phyloP scores from a whole-genome alignment of 805 yeast species.

The Kluyveromyces siamensis region DNA sequence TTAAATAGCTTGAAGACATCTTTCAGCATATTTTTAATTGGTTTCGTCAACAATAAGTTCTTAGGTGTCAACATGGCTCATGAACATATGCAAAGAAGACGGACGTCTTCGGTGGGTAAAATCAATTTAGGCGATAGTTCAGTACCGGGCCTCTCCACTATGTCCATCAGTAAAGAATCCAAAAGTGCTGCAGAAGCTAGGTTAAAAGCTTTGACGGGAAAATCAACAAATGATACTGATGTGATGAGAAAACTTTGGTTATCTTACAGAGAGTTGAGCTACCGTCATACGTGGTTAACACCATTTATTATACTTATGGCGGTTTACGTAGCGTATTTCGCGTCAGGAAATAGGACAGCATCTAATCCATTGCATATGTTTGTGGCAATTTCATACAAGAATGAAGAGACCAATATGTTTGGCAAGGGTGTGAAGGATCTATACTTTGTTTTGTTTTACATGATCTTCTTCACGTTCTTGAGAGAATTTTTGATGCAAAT shows the following conservation, averaged over 20 bases:
- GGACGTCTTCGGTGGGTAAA: slow-evolving; percentile 68
- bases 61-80: neutral
- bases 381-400: slow-evolving; percentile 55
- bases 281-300: slow-evolving; percentile 59
- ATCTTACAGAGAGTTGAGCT: slow-evolving; percentile 49
- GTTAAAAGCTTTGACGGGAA: slow-evolving; percentile 24
- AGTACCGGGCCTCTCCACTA: slow-evolving; percentile 59
- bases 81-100: slow-evolving; percentile 23
- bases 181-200: slow-evolving; percentile 33
- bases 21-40: neutral
- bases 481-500: slow-evolving; percentile 89
- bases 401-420: slow-evolving; percentile 53
- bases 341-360: slow-evolving; percentile 48
- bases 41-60: neutral
- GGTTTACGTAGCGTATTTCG: slow-evolving; percentile 37
- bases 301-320: slow-evolving; percentile 44
- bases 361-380: slow-evolving; percentile 57
- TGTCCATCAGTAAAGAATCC: slow-evolving; percentile 39
- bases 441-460: slow-evolving; percentile 66
- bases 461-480: slow-evolving; percentile 79
- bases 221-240: slow-evolving; percentile 39
- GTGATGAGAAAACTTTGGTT: slow-evolving; percentile 46
- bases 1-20: neutral
- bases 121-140: slow-evolving; percentile 64
- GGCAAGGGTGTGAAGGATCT: slow-evolving; percentile 86